Evolutionary conservation across 805 yeast species (phyloP).

Genomic region (Starmerella khaoyaiensis): DNA sequence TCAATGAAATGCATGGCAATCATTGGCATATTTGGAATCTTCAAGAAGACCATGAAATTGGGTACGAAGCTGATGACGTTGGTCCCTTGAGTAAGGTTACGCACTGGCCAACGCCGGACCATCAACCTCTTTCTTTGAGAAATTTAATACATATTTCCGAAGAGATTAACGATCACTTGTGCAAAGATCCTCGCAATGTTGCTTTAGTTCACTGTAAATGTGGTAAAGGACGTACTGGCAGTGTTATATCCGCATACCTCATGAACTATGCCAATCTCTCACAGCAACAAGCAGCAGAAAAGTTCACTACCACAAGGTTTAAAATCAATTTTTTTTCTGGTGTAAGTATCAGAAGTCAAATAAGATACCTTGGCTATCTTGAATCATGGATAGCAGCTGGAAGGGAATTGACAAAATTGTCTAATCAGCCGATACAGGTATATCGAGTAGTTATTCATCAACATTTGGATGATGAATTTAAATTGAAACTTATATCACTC

Average conservation of each 20-base stretch:
- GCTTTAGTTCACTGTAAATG: slow-evolving; percentile 76
- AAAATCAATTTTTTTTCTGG: slow-evolving; percentile 45
- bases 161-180: slow-evolving; percentile 36
- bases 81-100: slow-evolving; percentile 25
- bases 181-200: slow-evolving; percentile 31
- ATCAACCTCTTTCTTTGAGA: slow-evolving; percentile 55
- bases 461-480: too few species aligned
- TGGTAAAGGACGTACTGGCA: slow-evolving; percentile 87
- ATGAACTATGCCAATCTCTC: slow-evolving; percentile 36
- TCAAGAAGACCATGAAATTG: slow-evolving; percentile 41
- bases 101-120: slow-evolving; percentile 59
- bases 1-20: slow-evolving; percentile 36
- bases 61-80: slow-evolving; percentile 30
- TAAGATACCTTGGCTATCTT: slow-evolving; percentile 51
- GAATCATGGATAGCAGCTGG: slow-evolving; percentile 24
- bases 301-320: slow-evolving; percentile 50
- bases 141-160: slow-evolving; percentile 35
- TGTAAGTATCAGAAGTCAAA: slow-evolving; percentile 58
- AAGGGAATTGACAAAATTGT: not conserved
- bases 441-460: too few species aligned
- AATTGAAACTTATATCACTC: too few species aligned
- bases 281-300: slow-evolving; percentile 36
- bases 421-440: too few species aligned
- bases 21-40: slow-evolving; percentile 69
- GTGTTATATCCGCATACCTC: slow-evolving; percentile 56